phyloP scores from a whole-genome alignment of 2,329 filamentous ascomycete species.

The Aureobasidium sp. region DNA sequence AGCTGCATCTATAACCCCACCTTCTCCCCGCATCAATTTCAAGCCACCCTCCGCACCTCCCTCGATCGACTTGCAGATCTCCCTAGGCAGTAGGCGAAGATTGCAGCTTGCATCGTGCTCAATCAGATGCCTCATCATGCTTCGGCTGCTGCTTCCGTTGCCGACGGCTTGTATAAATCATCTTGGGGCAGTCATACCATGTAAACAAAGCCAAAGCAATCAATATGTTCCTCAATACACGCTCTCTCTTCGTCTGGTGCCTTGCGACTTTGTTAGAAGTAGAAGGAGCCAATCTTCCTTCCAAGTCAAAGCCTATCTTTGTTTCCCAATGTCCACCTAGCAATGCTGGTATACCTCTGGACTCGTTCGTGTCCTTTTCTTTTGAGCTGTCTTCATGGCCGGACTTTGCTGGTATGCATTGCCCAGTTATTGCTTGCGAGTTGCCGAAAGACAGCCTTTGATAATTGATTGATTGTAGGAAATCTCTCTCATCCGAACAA shows the following conservation, averaged over 20 bases:
- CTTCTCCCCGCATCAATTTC: background rate
- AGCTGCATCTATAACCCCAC: background rate
- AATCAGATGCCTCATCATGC: background rate
- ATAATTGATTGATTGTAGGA: slow-evolving; percentile 28
- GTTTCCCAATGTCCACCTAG: background rate
- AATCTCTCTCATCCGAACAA: slow-evolving; percentile 50
- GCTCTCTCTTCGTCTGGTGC: background rate
- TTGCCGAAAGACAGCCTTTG: background rate
- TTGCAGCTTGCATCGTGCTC: background rate
- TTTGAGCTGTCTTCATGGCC: slow-evolving; percentile 49
- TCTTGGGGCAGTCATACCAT: background rate
- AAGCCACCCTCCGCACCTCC: background rate
- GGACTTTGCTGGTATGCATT: slow-evolving; percentile 42
- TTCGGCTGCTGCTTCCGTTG: background rate
- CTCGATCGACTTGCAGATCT: background rate
- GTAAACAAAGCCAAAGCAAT: background rate
- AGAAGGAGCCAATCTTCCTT: background rate
- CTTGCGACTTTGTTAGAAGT: background rate
- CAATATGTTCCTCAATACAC: slow-evolving; percentile 1
- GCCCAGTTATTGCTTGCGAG: too few species aligned
- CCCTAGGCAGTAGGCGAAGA: background rate
- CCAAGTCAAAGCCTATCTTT: background rate
- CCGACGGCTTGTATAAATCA: background rate
- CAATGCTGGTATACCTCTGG: slow-evolving; percentile 27
- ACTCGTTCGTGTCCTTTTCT: slow-evolving; percentile 46